Percentiles rank a stretch among this genome's conserved stretches.
Evolutionary conservation across 805 yeast species (phyloP).

Genomic region (Geotrichum ghanense): DNA sequence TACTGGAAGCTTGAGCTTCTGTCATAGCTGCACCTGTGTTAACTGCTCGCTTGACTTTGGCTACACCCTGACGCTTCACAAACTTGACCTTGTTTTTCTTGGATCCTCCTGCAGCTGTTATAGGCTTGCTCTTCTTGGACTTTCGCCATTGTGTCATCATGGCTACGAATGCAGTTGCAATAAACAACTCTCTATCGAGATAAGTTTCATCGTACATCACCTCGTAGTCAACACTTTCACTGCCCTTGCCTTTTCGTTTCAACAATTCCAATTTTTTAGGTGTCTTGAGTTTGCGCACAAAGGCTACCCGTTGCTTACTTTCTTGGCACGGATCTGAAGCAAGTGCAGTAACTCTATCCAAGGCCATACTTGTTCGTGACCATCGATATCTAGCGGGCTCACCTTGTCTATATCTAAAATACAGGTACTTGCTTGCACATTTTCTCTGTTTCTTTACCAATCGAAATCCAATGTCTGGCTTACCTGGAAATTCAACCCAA

Average conservation of each 20-base stretch:
- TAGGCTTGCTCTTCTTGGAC: background rate
- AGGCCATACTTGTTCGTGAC: background rate
- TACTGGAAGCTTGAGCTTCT: background rate
- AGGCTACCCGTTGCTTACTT: background rate
- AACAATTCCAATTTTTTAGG: background rate
- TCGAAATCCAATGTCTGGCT: background rate
- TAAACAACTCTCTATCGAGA: constrained; percentile 1
- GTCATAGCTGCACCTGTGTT: background rate
- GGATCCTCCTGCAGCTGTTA: background rate
- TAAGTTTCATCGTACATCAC: background rate
- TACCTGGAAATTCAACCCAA: background rate
- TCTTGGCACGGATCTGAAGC: background rate
- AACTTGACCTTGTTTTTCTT: background rate
- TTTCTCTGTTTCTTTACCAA: constrained; percentile 1
- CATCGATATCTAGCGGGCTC: background rate
- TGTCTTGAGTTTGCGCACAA: background rate
- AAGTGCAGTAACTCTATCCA: background rate
- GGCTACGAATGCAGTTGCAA: constrained; percentile 2
- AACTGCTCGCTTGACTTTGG: background rate
- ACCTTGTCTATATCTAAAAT: background rate
- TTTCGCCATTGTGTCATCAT: constrained; percentile 3
- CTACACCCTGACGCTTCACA: background rate
- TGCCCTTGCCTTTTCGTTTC: background rate
- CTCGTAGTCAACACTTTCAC: constrained; percentile 1
- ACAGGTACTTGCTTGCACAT: background rate